Conservation (phyloP, 2,329 filamentous ascomycete genomes). For the Aspergillus ustus region DNA sequence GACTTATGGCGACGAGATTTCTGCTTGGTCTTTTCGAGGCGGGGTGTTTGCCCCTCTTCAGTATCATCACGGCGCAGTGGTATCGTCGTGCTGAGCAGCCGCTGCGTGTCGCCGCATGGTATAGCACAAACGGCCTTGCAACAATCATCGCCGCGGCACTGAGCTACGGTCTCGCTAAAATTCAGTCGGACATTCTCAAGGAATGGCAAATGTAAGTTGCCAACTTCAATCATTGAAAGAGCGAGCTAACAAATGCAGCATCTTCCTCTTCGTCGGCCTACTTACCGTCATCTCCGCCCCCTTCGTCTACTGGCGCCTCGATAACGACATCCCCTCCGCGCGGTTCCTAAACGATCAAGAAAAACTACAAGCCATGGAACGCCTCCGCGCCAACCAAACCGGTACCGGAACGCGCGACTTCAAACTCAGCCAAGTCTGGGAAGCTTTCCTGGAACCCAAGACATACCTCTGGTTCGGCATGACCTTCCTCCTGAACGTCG, state of each 20-base stretch:
- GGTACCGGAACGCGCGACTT: slow-evolving; percentile 52
- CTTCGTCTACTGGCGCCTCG: slow-evolving; percentile 63
- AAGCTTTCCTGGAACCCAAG: slow-evolving; percentile 51
- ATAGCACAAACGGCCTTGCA: slow-evolving; percentile 63
- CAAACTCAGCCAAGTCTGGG: slow-evolving; percentile 50
- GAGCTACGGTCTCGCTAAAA: slow-evolving; percentile 62
- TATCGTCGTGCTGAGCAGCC: slow-evolving; percentile 63
- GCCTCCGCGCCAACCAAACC: slow-evolving; percentile 56
- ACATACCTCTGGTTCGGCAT: slow-evolving; percentile 66
- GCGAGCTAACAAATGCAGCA: slow-evolving; percentile 31
- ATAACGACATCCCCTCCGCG: slow-evolving; percentile 59
- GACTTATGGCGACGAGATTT: slow-evolving; percentile 55
- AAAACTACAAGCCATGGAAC: slow-evolving; percentile 52
- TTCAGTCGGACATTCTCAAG: slow-evolving; percentile 48
- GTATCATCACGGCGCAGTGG: slow-evolving; percentile 52
- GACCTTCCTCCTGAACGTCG: slow-evolving; percentile 65
- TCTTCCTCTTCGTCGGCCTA: slow-evolving; percentile 66
- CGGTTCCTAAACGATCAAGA: slow-evolving; percentile 54
- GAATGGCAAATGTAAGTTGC: slow-evolving; percentile 56
- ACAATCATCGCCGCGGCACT: slow-evolving; percentile 62
- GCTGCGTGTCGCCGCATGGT: slow-evolving; percentile 67
- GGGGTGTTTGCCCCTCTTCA: slow-evolving; percentile 53
- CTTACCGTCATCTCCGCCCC: slow-evolving; percentile 64
- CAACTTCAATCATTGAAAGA: neutral
- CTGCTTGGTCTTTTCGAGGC: slow-evolving; percentile 60